Conservation (phyloP, 768 basidiomycete species). For the Rhizopogon roseolus region DNA sequence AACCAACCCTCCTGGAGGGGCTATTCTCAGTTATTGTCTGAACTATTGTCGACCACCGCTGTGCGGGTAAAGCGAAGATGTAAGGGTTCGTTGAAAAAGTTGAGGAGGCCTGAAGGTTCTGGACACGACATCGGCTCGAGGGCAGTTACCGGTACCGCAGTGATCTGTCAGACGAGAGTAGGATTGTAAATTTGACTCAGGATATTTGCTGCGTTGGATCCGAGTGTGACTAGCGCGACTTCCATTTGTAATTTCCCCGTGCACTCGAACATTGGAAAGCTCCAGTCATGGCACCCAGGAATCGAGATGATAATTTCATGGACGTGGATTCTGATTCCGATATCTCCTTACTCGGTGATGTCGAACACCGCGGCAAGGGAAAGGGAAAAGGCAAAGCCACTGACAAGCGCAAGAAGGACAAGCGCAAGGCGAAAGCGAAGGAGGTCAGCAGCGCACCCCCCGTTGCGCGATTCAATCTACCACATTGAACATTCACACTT, state of each 20-base stretch:
- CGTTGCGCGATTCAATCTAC: no score
- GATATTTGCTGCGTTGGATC: no score
- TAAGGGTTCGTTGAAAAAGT: no score
- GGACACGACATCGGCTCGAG: no score
- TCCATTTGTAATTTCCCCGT: not conserved
- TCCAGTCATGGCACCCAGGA: slow-evolving; percentile 18
- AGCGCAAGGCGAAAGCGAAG: slow-evolving; percentile 36
- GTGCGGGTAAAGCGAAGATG: no score
- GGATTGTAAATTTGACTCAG: not conserved
- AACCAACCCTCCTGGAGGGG: no score
- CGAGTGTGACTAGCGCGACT: no score
- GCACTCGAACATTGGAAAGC: not conserved
- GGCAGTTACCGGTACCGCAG: no score
- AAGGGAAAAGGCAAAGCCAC: slow-evolving; percentile 53
- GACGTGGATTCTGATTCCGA: slow-evolving; percentile 70
- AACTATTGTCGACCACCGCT: no score
- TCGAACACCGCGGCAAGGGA: slow-evolving; percentile 41
- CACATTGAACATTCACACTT: not conserved
- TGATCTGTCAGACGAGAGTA: no score
- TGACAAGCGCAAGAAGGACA: slow-evolving; percentile 50
- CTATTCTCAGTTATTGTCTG: no score
- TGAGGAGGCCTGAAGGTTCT: no score
- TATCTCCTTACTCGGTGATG: slow-evolving; percentile 55
- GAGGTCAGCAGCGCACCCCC: slow-evolving; percentile 17
- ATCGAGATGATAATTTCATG: slow-evolving; percentile 35